Conservation (phyloP, 2,329 filamentous ascomycete genomes). For the Talaromyces sp. region DNA sequence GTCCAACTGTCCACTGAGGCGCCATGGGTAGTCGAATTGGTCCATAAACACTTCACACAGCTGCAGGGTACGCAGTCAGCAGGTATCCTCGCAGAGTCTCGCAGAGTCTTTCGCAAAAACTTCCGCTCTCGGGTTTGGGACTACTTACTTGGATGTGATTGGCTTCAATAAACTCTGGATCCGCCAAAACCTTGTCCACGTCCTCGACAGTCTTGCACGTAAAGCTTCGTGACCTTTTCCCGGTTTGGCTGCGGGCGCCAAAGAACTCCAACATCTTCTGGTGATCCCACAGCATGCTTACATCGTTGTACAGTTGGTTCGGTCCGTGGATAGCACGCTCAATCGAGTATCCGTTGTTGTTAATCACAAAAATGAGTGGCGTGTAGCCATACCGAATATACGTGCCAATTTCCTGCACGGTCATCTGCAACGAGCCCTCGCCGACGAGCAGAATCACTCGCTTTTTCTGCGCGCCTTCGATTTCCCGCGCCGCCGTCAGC, state of each 20-base stretch:
- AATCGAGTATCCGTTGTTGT: slow-evolving; percentile 46
- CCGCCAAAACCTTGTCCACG: slow-evolving; percentile 1
- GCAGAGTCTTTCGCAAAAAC: not conserved
- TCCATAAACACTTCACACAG: slow-evolving; percentile 10
- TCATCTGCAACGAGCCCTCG: slow-evolving; percentile 12
- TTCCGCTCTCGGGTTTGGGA: not conserved
- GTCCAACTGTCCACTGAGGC: not conserved
- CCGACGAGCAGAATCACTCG: slow-evolving; percentile 7
- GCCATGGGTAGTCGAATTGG: not conserved
- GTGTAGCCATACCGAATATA: slow-evolving; percentile 44
- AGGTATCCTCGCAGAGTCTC: not conserved
- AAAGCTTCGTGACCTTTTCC: not conserved
- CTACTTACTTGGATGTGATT: slow-evolving; percentile 4
- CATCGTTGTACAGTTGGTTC: slow-evolving; percentile 6
- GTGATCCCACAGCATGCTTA: slow-evolving; percentile 60
- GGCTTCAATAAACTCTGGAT: not conserved
- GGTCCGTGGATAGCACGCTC: slow-evolving; percentile 45
- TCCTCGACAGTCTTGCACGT: slow-evolving; percentile 1
- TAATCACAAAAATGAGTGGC: slow-evolving; percentile 59
- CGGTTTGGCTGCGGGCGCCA: not conserved
- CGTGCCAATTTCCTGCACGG: slow-evolving; percentile 43
- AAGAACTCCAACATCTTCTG: slow-evolving; percentile 47
- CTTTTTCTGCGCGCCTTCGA: not conserved
- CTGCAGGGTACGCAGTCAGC: not conserved
- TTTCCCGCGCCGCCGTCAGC: slow-evolving; percentile 14